Evolutionary conservation across 768 basidiomycete genomes (phyloP), one percentile per base, ranked within the genome.

Genomic region (Suillus clintonianus): DNA sequence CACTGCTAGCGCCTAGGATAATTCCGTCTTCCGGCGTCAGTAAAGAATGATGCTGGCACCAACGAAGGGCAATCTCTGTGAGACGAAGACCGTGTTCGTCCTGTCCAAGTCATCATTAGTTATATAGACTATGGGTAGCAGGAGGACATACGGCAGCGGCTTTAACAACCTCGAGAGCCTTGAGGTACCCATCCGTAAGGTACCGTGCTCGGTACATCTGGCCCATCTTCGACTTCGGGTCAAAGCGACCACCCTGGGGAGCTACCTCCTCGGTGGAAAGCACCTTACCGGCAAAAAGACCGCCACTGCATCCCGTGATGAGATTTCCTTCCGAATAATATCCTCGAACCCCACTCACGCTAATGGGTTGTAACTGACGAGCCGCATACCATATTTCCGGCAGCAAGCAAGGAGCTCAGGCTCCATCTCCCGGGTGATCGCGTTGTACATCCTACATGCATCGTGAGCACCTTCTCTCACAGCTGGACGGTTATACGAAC

Each of bases 241-340:
- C 79, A 67, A 85, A 85, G 3, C 81, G 79, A 41, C 82, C 79
- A 3, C 77, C 79, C 13, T 74, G 67, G 0, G 78, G 74, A 10
- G 71, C 73, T 11, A 22, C 51, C 7, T 74, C 77, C n/a, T 72
- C 68, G 0, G 69, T 48, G 1, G 79, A 79, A 10, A 67, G 67
- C 59, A 87, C 79, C 62, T 85, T 83, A 0, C 85, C 86, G 0
- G 86, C 85, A 64, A 88, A 84, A 63, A 87, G 81, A 0, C 86
- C 86, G 9, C 86, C 86, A 2, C 79, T 81, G 45, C 17, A 8
- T 47, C 5, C 34, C 34, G 24, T 43, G 27, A 47, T 6, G 10
- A 39, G 43, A 14, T 51, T 57, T 41, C 24, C 37, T 39, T 56
- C 36, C 62, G 4, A 57, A 43, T 0, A 2, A 32, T 2, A 39